Base-by-base conservation (phyloP, 208 protist species). In the Acanthamoeba rhysodes region DNA sequence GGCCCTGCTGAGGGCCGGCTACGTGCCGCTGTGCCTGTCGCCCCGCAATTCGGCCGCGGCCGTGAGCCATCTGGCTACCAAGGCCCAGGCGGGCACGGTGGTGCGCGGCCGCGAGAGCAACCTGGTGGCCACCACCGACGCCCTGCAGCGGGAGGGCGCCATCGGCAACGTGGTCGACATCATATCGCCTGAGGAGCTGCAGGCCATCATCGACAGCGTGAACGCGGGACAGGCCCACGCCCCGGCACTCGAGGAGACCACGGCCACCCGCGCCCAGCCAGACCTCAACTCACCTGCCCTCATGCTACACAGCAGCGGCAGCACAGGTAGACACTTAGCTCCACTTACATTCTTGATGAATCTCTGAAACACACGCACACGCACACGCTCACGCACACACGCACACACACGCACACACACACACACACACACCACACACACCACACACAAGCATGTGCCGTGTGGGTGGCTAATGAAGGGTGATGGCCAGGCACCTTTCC, bases 251-350 rank as follows among this genome's bases (percentile, higher is more conserved):
- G 32, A 12, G 24, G 24, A 34, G 24, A 74, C 66, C 10, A 37
- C n/a, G n/a, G n/a, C 10, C 24, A 74, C 66, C 12, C 20, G 8
- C 66, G 66, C 8, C 66, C 66, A 14, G 22, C 22, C 70, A 12
- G 74, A 84, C 29, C 18, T 14, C 10, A 37, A 84, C 6, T 45
- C 29, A 9, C 14, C 53, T 10, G 74, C 74, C 37, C 74, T 84
- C 37, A 55, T 84, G 10, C 74, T 84, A 27, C 74, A 84, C 74
- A 84, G 74, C 32, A 84, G 74, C 18, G 74, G 74, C 41, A 84
- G 74, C 18, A 84, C 74, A 34, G 74, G 74, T 55, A 48, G 6
- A 45, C 2, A 29, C 9, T 57, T 18, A n/a, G 5, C 10, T 12
- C 4, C 45, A 48, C 45, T 48, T 48, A 12, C 8, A 48, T 48